These are phyloP conservation scores for Graphilbum fragrans DNA, from an alignment of 2,329 filamentous ascomycete genomes.

Conservation along the genomic window DNA sequence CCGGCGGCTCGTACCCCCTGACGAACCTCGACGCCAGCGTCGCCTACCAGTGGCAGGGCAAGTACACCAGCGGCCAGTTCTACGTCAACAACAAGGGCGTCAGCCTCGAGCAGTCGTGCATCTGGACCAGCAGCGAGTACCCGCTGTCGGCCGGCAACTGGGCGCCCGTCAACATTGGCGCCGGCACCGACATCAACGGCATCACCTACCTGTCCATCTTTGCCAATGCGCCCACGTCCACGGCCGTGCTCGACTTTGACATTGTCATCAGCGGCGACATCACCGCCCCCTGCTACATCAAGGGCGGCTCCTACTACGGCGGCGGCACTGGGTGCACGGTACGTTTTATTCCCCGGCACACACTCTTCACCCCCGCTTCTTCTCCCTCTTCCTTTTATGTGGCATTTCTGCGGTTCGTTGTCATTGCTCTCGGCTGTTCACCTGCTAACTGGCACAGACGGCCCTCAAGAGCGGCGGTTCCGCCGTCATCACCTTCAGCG, in stretches of 20 bases:
- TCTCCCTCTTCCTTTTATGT: neutral
- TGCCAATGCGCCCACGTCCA: slow-evolving; percentile 67
- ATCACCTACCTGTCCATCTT: slow-evolving; percentile 73
- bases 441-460: slow-evolving; percentile 3
- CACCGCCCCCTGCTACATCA: slow-evolving; percentile 48
- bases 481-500: slow-evolving; percentile 7
- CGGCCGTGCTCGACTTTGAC: slow-evolving; percentile 60
- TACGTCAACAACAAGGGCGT: slow-evolving; percentile 84
- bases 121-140: slow-evolving; percentile 48
- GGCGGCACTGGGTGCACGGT: slow-evolving; percentile 66
- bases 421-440: neutral
- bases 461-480: slow-evolving; percentile 6
- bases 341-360: no score
- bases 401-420: neutral
- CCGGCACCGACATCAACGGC: slow-evolving; percentile 53
- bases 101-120: slow-evolving; percentile 54
- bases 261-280: slow-evolving; percentile 62
- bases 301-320: slow-evolving; percentile 48
- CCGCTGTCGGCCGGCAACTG: slow-evolving; percentile 62
- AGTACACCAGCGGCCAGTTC: slow-evolving; percentile 80
- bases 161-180: slow-evolving; percentile 76
- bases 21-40: slow-evolving; percentile 60
- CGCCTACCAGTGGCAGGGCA: slow-evolving; percentile 70
- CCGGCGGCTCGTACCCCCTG: slow-evolving; percentile 49
- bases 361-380: no score